These are phyloP conservation scores for Solanum sparsipilum DNA, from an alignment of 257 asterid species.

Conservation along the genomic window DNA sequence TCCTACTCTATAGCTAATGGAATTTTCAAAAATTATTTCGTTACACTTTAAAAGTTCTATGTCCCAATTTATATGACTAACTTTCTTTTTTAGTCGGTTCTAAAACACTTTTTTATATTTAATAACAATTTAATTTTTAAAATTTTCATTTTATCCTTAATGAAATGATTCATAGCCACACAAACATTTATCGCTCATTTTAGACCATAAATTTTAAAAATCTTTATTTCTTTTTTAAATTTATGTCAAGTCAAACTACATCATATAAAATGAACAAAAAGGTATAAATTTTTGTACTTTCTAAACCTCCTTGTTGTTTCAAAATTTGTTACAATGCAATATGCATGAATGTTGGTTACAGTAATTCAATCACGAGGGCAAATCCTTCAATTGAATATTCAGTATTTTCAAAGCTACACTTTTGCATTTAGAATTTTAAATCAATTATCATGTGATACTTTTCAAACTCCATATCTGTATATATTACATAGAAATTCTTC, in stretches of 20 bases:
- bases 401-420: neutral
- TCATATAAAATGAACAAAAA: no score
- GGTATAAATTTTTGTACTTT: no score
- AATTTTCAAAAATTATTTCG: neutral
- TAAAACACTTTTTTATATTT: no score
- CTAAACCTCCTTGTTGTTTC: neutral
- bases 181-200: no score
- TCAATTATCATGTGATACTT: neutral
- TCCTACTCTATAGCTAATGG: neutral
- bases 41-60: neutral
- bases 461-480: neutral
- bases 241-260: neutral
- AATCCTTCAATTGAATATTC: neutral
- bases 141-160: fast-evolving
- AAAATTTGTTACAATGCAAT: neutral
- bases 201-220: no score
- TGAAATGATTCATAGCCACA: no score
- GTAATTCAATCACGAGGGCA: neutral
- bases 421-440: neutral
- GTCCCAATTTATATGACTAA: neutral
- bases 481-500: neutral
- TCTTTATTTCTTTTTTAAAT: no score
- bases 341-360: neutral
- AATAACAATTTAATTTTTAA: no score
- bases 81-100: no score